Evolutionary conservation across 495 filamentous ascomycete genomes (phyloP).

Genomic region (Talaromyces stipitatus): DNA sequence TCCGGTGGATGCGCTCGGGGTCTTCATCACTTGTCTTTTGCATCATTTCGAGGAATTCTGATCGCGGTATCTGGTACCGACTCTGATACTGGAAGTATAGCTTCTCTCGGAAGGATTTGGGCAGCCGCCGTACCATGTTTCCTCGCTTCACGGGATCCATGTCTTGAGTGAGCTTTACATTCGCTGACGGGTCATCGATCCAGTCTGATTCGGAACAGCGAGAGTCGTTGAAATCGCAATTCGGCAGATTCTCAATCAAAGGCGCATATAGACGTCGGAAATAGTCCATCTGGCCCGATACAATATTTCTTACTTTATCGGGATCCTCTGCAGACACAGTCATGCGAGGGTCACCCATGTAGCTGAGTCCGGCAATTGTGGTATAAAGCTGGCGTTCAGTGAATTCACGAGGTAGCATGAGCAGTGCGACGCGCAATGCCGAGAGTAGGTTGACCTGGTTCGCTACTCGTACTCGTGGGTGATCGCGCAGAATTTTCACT

Average conservation of each 20-base stretch:
- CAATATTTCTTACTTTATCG: slow-evolving; percentile 90
- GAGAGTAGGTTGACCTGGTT: slow-evolving; percentile 94
- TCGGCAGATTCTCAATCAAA: slow-evolving; percentile 81
- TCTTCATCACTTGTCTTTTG: slow-evolving; percentile 59
- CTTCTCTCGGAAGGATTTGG: slow-evolving; percentile 77
- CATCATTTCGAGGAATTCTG: slow-evolving; percentile 83
- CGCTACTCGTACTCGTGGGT: slow-evolving; percentile 80
- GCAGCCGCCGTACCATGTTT: slow-evolving; percentile 92
- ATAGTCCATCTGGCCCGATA: slow-evolving; percentile 79
- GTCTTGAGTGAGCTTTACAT: slow-evolving; percentile 66
- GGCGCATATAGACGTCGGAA: slow-evolving; percentile 87
- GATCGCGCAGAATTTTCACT: slow-evolving; percentile 93
- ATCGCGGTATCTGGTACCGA: slow-evolving; percentile 75
- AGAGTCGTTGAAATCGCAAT: slow-evolving; percentile 70
- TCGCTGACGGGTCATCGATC: slow-evolving; percentile 54
- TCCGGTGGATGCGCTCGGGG: slow-evolving; percentile 55
- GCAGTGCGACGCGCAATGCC: slow-evolving; percentile 78
- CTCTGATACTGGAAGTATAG: slow-evolving; percentile 91
- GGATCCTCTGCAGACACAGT: slow-evolving; percentile 77
- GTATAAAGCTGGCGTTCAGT: slow-evolving; percentile 82
- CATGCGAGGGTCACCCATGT: slow-evolving; percentile 94
- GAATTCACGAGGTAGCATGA: slow-evolving; percentile 76
- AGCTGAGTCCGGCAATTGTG: slow-evolving; percentile 85
- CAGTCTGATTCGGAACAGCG: slow-evolving; percentile 54
- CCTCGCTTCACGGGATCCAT: slow-evolving; percentile 84